Evolutionary conservation across 75 land plant species (phyloP), one percentile per base, ranked within the genome.

Genomic region (Selaginella moellendorffii): DNA sequence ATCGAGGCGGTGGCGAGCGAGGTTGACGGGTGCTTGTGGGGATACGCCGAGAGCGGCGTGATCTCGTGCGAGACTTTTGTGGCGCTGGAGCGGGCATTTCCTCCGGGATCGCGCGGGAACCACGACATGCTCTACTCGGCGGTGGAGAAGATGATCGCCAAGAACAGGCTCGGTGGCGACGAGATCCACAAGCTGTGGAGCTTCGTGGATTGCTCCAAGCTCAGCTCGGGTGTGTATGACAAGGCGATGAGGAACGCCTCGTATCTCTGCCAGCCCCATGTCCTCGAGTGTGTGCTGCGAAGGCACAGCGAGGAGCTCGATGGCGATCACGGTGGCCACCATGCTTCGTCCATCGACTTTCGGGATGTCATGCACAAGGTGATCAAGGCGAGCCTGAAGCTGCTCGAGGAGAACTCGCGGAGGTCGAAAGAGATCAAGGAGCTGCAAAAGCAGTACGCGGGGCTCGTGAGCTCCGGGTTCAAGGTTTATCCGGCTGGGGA

Each of bases 391-490:
- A 78, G 80, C 73, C 65, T 78, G 24, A 78, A 75, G 65, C 65
- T 78, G 24, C 61, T 78, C 24, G 80, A 78, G 59, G 80, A 78
- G 63, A 78, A 78, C 42, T 65, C 78, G 18, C 68, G 78, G 53
- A 70, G 73, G 2, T 69, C 80, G 21, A 62, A 61, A 20, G 80
- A 78, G 78, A 78, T 78, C 31, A 51, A 65, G 28, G 80, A 78
- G 73, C 78, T 78, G 18, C 79, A 77, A 66, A 77, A 74, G 30
- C 79, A 77, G 61, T 77, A 74, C 27, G 79, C 77, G 26, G 67
- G 58, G 36, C 72, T 77, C 17, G 46, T 36, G 5, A 36, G 46
- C 14, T 62, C 73, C 9, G 78, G 67, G 24, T 67, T 71, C 9
- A 60, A 62, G 52, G 31, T 69, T 30, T 68, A 26, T 2, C 52